Evolutionary conservation across 192 early-diverging fungal species (phyloP).

Genomic region (Linnemannia zychae): DNA sequence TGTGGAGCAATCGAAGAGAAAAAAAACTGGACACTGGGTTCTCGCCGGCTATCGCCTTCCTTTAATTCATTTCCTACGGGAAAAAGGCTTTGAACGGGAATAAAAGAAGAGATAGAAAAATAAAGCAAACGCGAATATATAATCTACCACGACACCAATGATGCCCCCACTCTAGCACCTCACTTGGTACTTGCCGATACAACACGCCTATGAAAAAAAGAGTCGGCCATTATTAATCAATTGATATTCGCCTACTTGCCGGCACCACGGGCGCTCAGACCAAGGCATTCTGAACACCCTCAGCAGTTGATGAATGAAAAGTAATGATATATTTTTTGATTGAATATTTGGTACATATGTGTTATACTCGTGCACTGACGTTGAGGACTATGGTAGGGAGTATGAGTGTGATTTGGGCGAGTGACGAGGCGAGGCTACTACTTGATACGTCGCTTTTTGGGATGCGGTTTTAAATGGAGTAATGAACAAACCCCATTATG

Average conservation of each 20-base stretch:
- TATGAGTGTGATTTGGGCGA: background rate
- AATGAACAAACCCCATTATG: too few species aligned
- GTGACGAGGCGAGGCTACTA: background rate
- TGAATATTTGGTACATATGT: too few species aligned
- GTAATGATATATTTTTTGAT: too few species aligned
- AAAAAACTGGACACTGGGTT: background rate
- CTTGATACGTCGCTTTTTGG: background rate
- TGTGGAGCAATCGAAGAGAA: background rate
- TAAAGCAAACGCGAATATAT: background rate
- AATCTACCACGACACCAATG: background rate
- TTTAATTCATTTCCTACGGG: slow-evolving; percentile 4
- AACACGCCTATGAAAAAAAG: background rate
- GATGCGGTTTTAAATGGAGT: too few species aligned
- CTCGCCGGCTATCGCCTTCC: background rate
- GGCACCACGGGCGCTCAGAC: too few species aligned
- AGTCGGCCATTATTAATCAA: background rate
- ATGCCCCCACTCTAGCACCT: too few species aligned
- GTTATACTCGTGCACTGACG: too few species aligned
- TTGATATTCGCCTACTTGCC: background rate
- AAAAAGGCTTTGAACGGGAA: background rate
- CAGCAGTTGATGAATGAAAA: too few species aligned
- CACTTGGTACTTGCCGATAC: background rate
- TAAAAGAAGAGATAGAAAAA: background rate
- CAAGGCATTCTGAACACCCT: too few species aligned
- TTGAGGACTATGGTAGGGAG: background rate